Conservation (phyloP, 176 grass and related monocot genomes). For the Oryza glaberrima region DNA sequence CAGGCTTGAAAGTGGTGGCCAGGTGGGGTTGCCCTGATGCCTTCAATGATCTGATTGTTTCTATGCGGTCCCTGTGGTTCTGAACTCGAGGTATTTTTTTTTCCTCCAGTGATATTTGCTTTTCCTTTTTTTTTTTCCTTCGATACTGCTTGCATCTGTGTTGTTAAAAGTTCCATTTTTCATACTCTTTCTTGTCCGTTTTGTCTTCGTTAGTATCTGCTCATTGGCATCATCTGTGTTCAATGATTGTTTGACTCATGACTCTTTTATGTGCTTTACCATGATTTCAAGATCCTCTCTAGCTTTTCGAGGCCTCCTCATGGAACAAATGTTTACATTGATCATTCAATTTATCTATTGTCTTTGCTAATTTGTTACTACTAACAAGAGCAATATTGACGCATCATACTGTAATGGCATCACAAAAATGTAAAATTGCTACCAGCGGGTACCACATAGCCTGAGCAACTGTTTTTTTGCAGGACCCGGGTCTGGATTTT, state of each 20-base stretch:
- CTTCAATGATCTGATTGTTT: conserved; percentile 18
- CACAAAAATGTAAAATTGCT: conserved; percentile 3
- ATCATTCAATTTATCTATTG: conserved; percentile 16
- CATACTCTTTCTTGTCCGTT: neutral
- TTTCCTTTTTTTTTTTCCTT: conserved; percentile 10
- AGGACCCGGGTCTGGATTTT: neutral
- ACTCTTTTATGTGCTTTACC: neutral
- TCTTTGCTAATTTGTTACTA: conserved; percentile 1
- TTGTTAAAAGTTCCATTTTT: neutral
- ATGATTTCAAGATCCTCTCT: conserved; percentile 14
- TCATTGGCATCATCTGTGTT: neutral
- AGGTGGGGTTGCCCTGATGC: conserved; percentile 25
- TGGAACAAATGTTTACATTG: neutral
- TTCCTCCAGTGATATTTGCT: neutral
- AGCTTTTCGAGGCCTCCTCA: conserved; percentile 18
- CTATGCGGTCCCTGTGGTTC: conserved; percentile 1
- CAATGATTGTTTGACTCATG: neutral
- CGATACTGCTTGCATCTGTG: neutral
- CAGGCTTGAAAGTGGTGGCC: neutral
- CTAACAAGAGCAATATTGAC: neutral
- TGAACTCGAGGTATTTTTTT: conserved; percentile 17
- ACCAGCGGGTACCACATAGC: neutral
- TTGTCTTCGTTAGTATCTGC: neutral
- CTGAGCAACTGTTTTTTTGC: conserved; percentile 3
- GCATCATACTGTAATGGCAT: neutral